Percentiles rank a stretch among this genome's conserved stretches.
These are phyloP conservation scores for Clavaria fumosa DNA, from an alignment of 768 basidiomycete species.

Conservation along the genomic window DNA sequence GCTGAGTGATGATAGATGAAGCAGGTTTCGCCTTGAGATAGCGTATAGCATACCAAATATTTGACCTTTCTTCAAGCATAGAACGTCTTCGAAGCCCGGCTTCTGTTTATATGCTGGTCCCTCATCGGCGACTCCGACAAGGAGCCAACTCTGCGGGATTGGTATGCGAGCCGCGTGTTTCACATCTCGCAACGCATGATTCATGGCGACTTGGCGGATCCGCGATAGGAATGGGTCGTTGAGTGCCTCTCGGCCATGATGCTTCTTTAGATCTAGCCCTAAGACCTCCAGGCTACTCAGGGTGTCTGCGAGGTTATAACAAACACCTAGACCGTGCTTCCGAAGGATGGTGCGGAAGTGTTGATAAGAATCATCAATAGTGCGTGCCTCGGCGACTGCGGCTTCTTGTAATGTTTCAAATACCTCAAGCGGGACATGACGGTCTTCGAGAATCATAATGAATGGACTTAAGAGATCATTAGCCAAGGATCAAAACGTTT, in stretches of 20 bases:
- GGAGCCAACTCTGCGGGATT: constrained; percentile 47
- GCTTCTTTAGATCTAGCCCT: constrained; percentile 31
- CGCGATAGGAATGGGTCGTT: constrained; percentile 43
- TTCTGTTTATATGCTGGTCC: constrained; percentile 44
- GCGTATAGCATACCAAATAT: constrained; percentile 42
- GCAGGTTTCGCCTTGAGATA: not conserved
- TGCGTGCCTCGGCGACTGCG: constrained; percentile 40
- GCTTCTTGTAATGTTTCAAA: constrained; percentile 49
- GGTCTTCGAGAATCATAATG: constrained; percentile 67
- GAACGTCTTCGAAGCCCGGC: constrained; percentile 39
- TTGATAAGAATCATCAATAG: constrained; percentile 40
- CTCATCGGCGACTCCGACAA: constrained; percentile 78
- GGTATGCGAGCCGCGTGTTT: constrained; percentile 65
- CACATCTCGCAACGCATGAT: constrained; percentile 52
- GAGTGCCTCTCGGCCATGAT: constrained; percentile 20
- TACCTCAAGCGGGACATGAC: constrained; percentile 39
- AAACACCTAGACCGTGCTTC: constrained; percentile 27
- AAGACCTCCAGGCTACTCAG: constrained; percentile 33
- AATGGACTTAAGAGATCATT: constrained; percentile 32
- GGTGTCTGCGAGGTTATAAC: constrained; percentile 35
- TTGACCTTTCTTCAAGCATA: constrained; percentile 34
- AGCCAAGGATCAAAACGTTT: not conserved
- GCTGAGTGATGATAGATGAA: constrained; percentile 20
- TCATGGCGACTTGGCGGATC: constrained; percentile 45
- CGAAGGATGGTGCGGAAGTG: constrained; percentile 35